Base-by-base conservation (phyloP, 139 green algal genomes). In the Ostreobium quekettii region DNA sequence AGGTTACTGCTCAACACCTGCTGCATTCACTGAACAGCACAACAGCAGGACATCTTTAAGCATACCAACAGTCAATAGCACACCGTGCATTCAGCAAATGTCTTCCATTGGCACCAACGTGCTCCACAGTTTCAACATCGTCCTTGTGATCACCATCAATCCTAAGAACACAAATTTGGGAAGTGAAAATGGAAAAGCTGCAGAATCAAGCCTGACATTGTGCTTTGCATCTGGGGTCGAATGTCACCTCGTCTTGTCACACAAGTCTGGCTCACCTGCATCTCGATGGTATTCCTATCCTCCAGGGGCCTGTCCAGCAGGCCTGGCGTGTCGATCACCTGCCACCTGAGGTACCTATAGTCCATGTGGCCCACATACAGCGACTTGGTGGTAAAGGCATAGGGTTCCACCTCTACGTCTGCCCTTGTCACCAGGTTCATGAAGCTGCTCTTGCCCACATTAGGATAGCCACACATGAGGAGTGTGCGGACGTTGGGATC, bases 201-300 rank as follows among this genome's bases (percentile, higher is more conserved):
- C n/a, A n/a, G n/a, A n/a, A n/a, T n/a, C n/a, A n/a, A n/a, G n/a
- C n/a, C n/a, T n/a, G n/a, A n/a, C n/a, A n/a, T n/a, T 28, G 47
- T 5, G 38, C 31, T 36, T 33, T 33, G 28, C n/a, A n/a, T n/a
- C 26, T 6, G n/a, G 3, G 2, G 2, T 22, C 30, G 53, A 32
- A 33, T 7, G 29, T 19, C 8, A 22, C 30, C 47, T 64, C 15
- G 3, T 31, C n/a, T n/a, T n/a, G n/a, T n/a, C n/a, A n/a, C n/a
- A n/a, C n/a, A 15, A 69, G 5, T 39, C 4, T 7, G 2, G 26
- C 74, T 15, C 56, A 84, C 82, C 84, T 90, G 88, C 90, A 97
- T 96, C 81, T 99, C 95, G 67, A 98, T 99, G 37, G 95, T 99
- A 89, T 99, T 99, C 64, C 95, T 78, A 82, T 98, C 91, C 81